A percentile compares a stretch with the other conserved stretches of the same genome.
phyloP scores from a whole-genome alignment of 2,329 filamentous ascomycete genomes.

The Trichoderma arundinaceum region DNA sequence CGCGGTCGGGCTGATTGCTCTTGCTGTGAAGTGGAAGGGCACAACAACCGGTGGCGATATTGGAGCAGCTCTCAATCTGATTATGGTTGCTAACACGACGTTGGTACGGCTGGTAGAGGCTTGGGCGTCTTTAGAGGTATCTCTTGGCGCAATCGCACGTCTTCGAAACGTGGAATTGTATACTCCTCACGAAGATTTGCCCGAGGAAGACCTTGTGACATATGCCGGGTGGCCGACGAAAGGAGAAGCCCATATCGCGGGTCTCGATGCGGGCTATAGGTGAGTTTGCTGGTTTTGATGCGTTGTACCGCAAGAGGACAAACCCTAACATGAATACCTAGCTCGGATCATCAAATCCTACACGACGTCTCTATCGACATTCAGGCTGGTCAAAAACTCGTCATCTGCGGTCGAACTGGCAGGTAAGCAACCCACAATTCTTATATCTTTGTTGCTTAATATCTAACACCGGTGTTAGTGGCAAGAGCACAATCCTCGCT shows the following conservation, averaged over 20 bases:
- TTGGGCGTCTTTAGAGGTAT: conserved; percentile 37
- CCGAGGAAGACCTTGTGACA: conserved; percentile 18
- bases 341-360: conserved; percentile 32
- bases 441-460: too few relatives aligned
- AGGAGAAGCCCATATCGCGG: conserved; percentile 32
- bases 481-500: conserved; percentile 38
- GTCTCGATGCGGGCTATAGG: conserved; percentile 35
- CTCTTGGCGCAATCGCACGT: conserved; percentile 37
- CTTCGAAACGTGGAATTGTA: conserved; percentile 33
- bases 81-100: conserved; percentile 37
- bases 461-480: conserved; percentile 34
- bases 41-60: conserved; percentile 33
- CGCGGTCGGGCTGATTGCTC: conserved; percentile 45
- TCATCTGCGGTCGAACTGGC: conserved; percentile 39
- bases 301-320: background rate
- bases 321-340: background rate
- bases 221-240: conserved; percentile 34
- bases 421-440: conserved; percentile 32
- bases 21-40: conserved; percentile 41
- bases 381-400: conserved; percentile 34
- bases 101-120: conserved; percentile 36
- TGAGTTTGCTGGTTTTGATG: background rate
- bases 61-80: conserved; percentile 39
- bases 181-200: conserved; percentile 33
- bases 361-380: conserved; percentile 33